These are phyloP conservation scores for Melastoma candidum DNA, from an alignment of 441 rosid species.

Conservation along the genomic window DNA sequence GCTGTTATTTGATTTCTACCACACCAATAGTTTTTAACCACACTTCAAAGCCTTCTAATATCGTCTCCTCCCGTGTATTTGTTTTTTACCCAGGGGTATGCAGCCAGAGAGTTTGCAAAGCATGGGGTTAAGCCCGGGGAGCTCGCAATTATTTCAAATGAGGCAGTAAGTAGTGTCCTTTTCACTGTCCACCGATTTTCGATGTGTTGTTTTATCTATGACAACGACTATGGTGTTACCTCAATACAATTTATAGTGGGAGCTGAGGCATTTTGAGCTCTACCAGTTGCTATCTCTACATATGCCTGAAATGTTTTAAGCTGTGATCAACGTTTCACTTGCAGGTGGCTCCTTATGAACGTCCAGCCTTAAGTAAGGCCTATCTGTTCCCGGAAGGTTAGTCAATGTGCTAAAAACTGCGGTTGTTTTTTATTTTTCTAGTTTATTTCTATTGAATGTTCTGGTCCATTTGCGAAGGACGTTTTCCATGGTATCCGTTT, in stretches of 20 bases:
- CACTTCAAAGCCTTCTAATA: neutral
- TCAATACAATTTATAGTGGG: no score
- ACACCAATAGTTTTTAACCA: no score
- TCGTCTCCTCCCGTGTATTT: neutral
- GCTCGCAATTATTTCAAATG: conserved; percentile 86
- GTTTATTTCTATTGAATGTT: no score
- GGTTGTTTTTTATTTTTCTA: neutral
- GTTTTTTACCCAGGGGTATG: conserved; percentile 58
- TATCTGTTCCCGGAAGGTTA: conserved; percentile 87
- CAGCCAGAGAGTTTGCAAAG: conserved; percentile 84
- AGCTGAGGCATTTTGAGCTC: no score
- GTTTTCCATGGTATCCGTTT: no score
- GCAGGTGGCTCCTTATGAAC: conserved; percentile 98
- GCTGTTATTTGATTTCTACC: neutral
- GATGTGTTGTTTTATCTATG: no score
- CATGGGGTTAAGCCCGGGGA: conserved; percentile 82
- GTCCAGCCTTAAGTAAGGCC: conserved; percentile 97
- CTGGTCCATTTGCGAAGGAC: no score
- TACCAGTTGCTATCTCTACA: no score
- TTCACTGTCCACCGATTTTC: no score
- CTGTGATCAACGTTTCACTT: neutral
- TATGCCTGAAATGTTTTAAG: no score
- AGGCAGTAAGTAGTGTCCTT: conserved; percentile 42
- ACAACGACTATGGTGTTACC: no score
- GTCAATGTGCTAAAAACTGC: conserved; percentile 2